Evolutionary conservation across 1,284 basidiomycete species (phyloP).

Genomic region (Ustilago curta): DNA sequence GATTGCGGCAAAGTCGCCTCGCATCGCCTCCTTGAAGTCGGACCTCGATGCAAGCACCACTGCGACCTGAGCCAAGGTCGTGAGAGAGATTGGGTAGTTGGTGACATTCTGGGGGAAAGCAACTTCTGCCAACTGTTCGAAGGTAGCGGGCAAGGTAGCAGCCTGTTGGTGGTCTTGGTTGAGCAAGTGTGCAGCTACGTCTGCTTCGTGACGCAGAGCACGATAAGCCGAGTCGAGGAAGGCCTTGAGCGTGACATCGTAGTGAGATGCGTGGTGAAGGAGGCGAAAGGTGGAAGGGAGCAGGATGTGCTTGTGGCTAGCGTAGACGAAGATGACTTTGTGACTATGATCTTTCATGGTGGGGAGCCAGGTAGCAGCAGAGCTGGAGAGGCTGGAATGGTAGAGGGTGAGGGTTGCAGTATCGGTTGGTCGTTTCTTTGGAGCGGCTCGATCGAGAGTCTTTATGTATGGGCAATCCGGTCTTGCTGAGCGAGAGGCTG

Average conservation of each 20-base stretch:
- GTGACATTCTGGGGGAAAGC: neutral
- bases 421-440: neutral
- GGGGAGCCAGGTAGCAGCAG: neutral
- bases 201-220: conserved; percentile 14
- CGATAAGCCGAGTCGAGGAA: conserved; percentile 36
- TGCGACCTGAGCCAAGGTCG: conserved; percentile 28
- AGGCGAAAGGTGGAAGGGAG: conserved; percentile 31
- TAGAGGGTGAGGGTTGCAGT: neutral
- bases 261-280: conserved; percentile 16
- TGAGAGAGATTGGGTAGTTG: conserved; percentile 18
- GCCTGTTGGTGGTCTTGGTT: neutral
- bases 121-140: conserved; percentile 9
- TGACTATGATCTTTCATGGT: conserved; percentile 17
- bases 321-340: conserved; percentile 36
- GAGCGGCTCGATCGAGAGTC: neutral
- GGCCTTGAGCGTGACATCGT: conserved; percentile 32
- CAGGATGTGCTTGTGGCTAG: conserved; percentile 19
- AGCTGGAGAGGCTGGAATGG: neutral
- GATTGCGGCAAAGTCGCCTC: conserved; percentile 26
- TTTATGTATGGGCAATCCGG: neutral
- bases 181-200: neutral
- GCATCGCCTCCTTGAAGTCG: conserved; percentile 36
- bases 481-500: neutral
- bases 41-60: conserved; percentile 18
- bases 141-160: conserved; percentile 8